Evolutionary conservation across 2,329 filamentous ascomycete species (phyloP), one percentile per base, ranked within the genome.

Genomic region (Botrytis pseudocinerea): DNA sequence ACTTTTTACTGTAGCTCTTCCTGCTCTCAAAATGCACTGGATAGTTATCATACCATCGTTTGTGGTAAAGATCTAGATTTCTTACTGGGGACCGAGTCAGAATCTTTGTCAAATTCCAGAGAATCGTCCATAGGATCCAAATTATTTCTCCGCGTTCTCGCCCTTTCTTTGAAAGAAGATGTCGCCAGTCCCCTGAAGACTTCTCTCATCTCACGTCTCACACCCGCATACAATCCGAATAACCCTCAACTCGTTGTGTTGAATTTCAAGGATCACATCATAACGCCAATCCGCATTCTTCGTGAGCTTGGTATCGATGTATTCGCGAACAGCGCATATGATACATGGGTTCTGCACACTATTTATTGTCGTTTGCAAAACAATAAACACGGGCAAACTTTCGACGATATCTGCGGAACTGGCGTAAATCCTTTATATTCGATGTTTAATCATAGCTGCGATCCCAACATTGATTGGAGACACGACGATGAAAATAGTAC

Each of bases 361-460:
- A 79, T 81, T 9, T 78, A 78, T 75, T 80, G 77, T 61, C 78
- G 80, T 1, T 60, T 81, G 12, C 79, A 81, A 46, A 82, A 82
- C 71, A 82, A 82, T 70, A 81, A 80, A 69, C 79, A 80, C 6
- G 80, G 79, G 0, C 77, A 77, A 38, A 73, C 71, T 1, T 73
- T 76, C 7, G 73, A 73, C 22, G 75, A 78, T 22, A 77, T 77
- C n/a, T 78, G 76, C n/a, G 78, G 81, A 28, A 78, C 80, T 1
- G 76, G 75, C 40, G 76, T 81, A 51, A 79, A 76, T 60, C 77
- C 79, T 1, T 71, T 80, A 25, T 76, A 81, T 70, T 78, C 77
- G 28, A 78, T 81, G 75, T 78, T 82, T 60, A 82, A 82, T 73
- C 80, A 82, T 73, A 80, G 79, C 73, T 82, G 80, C 66, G 76